Conservation (phyloP, 1,139 yeast genomes). For the Suhomyces kunorum region DNA sequence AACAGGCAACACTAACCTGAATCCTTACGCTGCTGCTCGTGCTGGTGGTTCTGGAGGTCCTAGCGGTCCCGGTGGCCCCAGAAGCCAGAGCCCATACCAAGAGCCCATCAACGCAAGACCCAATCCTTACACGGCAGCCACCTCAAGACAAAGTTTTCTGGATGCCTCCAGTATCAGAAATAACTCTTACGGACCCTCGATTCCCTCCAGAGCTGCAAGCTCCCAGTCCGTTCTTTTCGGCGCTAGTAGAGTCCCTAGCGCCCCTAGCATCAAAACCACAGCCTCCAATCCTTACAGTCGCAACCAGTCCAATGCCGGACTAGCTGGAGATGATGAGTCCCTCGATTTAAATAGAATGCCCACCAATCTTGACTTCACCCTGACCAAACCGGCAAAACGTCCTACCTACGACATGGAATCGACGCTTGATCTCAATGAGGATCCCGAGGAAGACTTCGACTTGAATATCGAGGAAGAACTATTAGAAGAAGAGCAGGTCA, state of each 20-base stretch:
- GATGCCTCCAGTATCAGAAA: conserved; percentile 1
- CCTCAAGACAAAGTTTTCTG: conserved; percentile 2
- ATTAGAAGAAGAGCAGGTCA: conserved; percentile 48
- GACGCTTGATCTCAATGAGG: conserved; percentile 38
- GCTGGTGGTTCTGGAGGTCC: conserved; percentile 7
- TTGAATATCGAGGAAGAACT: conserved; percentile 37
- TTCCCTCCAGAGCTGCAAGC: conserved; percentile 6
- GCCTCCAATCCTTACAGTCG: conserved; percentile 14
- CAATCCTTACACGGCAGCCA: conserved; percentile 10
- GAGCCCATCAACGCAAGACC: background rate
- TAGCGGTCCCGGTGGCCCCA: background rate
- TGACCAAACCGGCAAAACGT: conserved; percentile 29
- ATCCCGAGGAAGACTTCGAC: conserved; percentile 47
- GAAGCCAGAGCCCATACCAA: background rate
- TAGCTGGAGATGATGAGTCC: conserved; percentile 33
- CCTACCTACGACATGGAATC: conserved; percentile 25
- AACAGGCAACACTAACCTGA: no score
- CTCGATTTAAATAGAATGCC: conserved; percentile 47
- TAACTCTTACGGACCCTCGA: conserved; percentile 4
- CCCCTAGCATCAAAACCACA: conserved; percentile 4
- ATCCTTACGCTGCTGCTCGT: conserved; percentile 11
- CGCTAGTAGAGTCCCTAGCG: background rate
- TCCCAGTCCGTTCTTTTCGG: conserved; percentile 7
- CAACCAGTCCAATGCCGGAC: conserved; percentile 7
- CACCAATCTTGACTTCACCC: conserved; percentile 33